Base-by-base conservation (phyloP, 2,329 filamentous ascomycete genomes). In the Rutstroemia sp. region DNA sequence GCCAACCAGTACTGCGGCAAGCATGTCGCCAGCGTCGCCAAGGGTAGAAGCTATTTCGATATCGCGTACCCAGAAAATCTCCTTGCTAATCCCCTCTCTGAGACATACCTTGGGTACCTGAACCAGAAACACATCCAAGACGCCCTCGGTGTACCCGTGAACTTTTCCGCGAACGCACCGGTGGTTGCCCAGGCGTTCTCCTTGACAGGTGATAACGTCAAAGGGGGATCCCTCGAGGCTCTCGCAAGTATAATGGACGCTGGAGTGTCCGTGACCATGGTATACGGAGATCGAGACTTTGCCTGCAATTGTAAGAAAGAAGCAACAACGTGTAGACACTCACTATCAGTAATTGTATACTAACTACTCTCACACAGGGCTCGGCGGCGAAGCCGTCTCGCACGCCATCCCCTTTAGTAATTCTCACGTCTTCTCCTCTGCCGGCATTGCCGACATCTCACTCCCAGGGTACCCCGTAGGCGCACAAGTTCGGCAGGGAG, bases 221-320 rank as follows among this genome's bases (percentile, higher is more conserved):
- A 81, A 65, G 79, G 78, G 9, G 81, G 80, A 60, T 79, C 83
- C 65, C 72, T 84, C 34, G 68, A 75, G 59, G 74, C 80, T 56
- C 73, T 87, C 4, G 81, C 82, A 49, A 70, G 74, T 19, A 76
- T 87, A 17, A 73, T 87, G 51, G 73, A 79, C 17, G 75, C 72
- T 1, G 83, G 82, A 23, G 79, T 89, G 10, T 82, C 80, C 5
- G 78, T 92, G 8, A 82, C 84, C 10, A 71, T 92, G 58, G 76
- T 89, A 48, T 88, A 91, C 66, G 79, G 79, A 40, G 80, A 82
- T 64, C 70, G 79, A 58, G 80, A 83, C 68, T 82, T 78, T 65
- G 76, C 79, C 58, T 83, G 80, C 69, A 83, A 82, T 67, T 83
- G 84, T 56, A 48, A 58, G 48, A 17, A 17, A 38, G 14, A n/a